Base-by-base conservation (phyloP, 129 eudicot genomes). In the Scalesia atractyloides region DNA sequence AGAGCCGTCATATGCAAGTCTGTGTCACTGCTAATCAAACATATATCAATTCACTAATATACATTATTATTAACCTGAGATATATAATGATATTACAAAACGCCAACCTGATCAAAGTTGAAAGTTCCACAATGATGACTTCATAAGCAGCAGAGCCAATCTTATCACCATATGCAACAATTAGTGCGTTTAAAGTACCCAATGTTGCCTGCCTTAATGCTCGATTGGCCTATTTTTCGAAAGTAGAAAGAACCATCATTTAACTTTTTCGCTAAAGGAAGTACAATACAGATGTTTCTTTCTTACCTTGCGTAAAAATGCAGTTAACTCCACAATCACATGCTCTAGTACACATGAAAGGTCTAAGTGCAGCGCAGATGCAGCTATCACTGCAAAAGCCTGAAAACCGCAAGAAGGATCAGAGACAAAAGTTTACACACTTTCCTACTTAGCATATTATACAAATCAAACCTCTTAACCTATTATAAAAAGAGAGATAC, bases 1-100 rank as follows among this genome's bases (percentile, higher is more conserved):
- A 95, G 96, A 70, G 97, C 97, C 59, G 99, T 88, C 99, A 95
- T 95, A 77, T 95, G 99, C 87, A 95, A 86, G 80, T 95, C 99
- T 36, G 96, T 79, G 74, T 95, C 99, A 85, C 99, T 95, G 86
- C 16, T 56, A 80, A 66, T 6, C 30, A 48, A 16, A 53, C 24
- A 18, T 11, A 26, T 6, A 13, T 78, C 47, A 71, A 36, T 50
- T n/a, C 51, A 30, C 11, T 46, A 37, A 34, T 16, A 4, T 4
- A 44, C 65, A 75, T 5, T 54, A 16, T 3, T 57, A 72, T 46
- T 61, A 64, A 64, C 51, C 9, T 57, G 66, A 64, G 14, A 65
- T 70, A 18, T 12, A 26, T 3, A 36, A 37, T 52, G 66, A n/a
- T 50, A 73, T 64, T 19, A 15, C 52, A 72, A 13, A 39, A 39